Base-by-base conservation (phyloP, 2,329 filamentous ascomycete genomes). In the Beauveria australis region DNA sequence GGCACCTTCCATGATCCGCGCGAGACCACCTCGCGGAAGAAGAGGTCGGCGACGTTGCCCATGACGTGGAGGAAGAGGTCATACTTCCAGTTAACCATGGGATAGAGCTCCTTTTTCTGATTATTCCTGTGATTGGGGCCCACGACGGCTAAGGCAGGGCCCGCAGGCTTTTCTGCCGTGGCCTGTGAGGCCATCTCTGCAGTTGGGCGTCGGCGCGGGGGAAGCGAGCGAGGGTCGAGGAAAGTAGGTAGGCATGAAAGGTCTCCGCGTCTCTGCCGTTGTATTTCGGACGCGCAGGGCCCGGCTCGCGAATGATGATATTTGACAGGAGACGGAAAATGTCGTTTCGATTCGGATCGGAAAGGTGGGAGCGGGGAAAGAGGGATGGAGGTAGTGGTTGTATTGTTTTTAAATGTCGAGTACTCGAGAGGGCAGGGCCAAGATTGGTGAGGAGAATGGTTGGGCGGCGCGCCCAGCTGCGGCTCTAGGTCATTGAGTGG, bases 1-100 rank as follows among this genome's bases (percentile, higher is more conserved):
- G 94, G 94, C 49, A 99, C 89, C 74, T 92, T 93, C 92, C 94
- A 99, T 64, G 92, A 91, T 66, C 92, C 92, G 65, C 94, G 85
- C 14, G 94, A 94, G 72, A 97, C 92, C 18, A 99, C 91, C 76
- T 99, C 94, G 67, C 94, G 88, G 79, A 99, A 99, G 84, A 99
- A 99, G 66, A 97, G 86, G 75, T 99, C 94, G 66, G 95, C 87
- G 57, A 97, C 81, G 65, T 97, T 84, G 47, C 88, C 89, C 71
- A 92, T 88, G 53, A 81, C 81, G 81, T 89, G 91, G 37, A 92
- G 79, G 69, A 92, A 89, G 62, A 86, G 79, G 76, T 92, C 89
- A 73, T 92, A 92, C 65, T 88, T 86, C 80, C 83, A 89, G 66
- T 84, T 81, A 68, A 84, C 86, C 86, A 89, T 89, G 57, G 85